These are phyloP conservation scores for Coemansia sp. DNA, from an alignment of 192 early-diverging fungal species.

Conservation along the genomic window DNA sequence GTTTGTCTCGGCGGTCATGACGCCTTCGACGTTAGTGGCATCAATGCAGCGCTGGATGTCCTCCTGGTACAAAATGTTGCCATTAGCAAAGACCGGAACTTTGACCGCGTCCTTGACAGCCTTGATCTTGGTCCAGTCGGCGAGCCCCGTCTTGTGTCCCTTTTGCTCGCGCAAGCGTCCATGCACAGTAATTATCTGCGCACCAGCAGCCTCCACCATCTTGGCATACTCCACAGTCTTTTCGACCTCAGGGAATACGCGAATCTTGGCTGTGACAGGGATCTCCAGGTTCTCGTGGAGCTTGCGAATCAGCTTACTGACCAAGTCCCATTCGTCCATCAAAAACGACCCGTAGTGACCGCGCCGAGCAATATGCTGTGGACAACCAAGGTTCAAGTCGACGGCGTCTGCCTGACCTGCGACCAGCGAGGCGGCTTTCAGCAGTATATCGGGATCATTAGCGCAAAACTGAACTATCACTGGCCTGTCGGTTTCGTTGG, in stretches of 20 bases:
- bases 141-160: slow-evolving; percentile 93
- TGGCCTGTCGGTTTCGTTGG: slow-evolving; percentile 72
- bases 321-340: slow-evolving; percentile 91
- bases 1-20: slow-evolving; percentile 91
- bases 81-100: slow-evolving; percentile 97
- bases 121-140: slow-evolving; percentile 94
- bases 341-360: slow-evolving; percentile 94
- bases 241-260: slow-evolving; percentile 85
- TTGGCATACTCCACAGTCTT: slow-evolving; percentile 93
- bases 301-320: slow-evolving; percentile 63
- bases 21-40: slow-evolving; percentile 86
- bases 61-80: slow-evolving; percentile 94
- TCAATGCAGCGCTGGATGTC: slow-evolving; percentile 84
- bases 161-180: slow-evolving; percentile 96
- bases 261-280: slow-evolving; percentile 96
- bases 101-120: slow-evolving; percentile 78
- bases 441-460: slow-evolving; percentile 85
- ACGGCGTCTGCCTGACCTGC: slow-evolving; percentile 88
- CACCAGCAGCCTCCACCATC: slow-evolving; percentile 93
- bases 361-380: slow-evolving; percentile 89
- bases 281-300: slow-evolving; percentile 81
- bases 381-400: slow-evolving; percentile 96
- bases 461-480: slow-evolving; percentile 96
- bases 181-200: slow-evolving; percentile 91
- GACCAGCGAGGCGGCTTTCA: slow-evolving; percentile 81